Base-by-base conservation (phyloP, 2,329 filamentous ascomycete genomes). In the Gaeumannomyces sp. region DNA sequence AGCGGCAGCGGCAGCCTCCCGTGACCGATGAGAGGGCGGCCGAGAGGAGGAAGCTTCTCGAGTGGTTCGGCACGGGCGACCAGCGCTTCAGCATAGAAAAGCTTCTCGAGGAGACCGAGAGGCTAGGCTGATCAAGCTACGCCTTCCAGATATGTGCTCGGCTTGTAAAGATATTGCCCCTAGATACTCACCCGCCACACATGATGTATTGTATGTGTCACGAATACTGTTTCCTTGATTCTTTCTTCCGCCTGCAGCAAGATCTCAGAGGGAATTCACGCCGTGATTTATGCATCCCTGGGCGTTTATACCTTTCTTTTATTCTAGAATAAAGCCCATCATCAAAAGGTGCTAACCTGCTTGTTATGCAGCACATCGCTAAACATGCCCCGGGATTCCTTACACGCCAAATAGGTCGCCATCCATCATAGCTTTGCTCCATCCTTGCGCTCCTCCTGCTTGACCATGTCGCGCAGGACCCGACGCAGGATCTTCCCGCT, bases 21-120 rank as follows among this genome's bases (percentile, higher is more conserved):
- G 74, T 76, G 66, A 33, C 29, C 22, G 62, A 64, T 13, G 84
- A 86, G 74, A 87, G 87, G 69, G 80, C 77, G 1, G 81, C 82
- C 67, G 84, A 85, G 68, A 88, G 90, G 78, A 86, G 83, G 73
- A 83, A 83, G 76, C 74, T 99, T 73, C 76, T 98, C 73, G 87
- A 92, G 75, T 89, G 89, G 83, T 99, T 99, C 76, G 89, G 85
- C 0, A 82, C 80, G 28, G 95, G 94, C 0, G 93, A 97, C 77
- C 78, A 78, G 65, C 81, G 81, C 63, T 99, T 99, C 74, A 92
- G 85, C 70, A 83, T 99, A 8, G 91, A 97, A 75, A 88, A 89
- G 76, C 75, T 99, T 72, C 77, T 99, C 67, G 92, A 96, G 69
- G 94, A 98, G 81, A 89, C 92, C 0, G 93, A 98, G 83, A 92